phyloP scores from a whole-genome alignment of 352 stramenopile genomes.

The Pythium brachiatum region DNA sequence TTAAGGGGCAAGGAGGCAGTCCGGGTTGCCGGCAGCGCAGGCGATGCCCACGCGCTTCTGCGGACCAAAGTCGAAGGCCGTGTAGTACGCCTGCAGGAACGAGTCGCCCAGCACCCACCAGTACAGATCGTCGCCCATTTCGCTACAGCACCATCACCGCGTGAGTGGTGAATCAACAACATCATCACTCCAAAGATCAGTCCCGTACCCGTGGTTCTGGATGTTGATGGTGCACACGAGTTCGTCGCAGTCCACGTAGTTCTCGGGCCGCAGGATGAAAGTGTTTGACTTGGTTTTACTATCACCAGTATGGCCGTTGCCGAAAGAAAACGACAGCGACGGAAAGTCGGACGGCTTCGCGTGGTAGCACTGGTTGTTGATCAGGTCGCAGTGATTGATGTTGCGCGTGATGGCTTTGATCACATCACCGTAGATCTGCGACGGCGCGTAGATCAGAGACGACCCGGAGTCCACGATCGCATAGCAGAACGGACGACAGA shows the following conservation, averaged over 20 bases:
- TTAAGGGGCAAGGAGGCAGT: conserved; percentile 14
- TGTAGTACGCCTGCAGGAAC: conserved; percentile 65
- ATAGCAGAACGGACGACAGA: conserved; percentile 32
- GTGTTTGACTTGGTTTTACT: conserved; percentile 21
- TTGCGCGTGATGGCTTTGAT: conserved; percentile 34
- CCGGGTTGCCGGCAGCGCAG: conserved; percentile 23
- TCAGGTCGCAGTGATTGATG: conserved; percentile 28
- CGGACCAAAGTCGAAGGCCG: conserved; percentile 50
- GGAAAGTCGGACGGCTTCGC: conserved; percentile 35
- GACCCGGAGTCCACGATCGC: conserved; percentile 60
- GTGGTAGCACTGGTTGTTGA: conserved; percentile 29
- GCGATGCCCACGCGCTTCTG: conserved; percentile 44
- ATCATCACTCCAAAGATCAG: neutral
- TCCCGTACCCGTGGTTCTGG: conserved; percentile 36
- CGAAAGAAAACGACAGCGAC: conserved; percentile 48
- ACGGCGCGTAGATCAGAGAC: conserved; percentile 43
- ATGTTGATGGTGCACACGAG: conserved; percentile 43
- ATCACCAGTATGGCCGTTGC: conserved; percentile 9
- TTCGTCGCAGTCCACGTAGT: conserved; percentile 40
- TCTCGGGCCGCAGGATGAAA: conserved; percentile 39
- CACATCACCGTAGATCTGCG: conserved; percentile 39
- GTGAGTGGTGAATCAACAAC: neutral
- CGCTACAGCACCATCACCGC: conserved; percentile 13
- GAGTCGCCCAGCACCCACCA: conserved; percentile 67
- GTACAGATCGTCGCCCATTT: conserved; percentile 36